These are phyloP conservation scores for Colletotrichum caudatum DNA, from an alignment of 2,329 filamentous ascomycete species.

Conservation along the genomic window DNA sequence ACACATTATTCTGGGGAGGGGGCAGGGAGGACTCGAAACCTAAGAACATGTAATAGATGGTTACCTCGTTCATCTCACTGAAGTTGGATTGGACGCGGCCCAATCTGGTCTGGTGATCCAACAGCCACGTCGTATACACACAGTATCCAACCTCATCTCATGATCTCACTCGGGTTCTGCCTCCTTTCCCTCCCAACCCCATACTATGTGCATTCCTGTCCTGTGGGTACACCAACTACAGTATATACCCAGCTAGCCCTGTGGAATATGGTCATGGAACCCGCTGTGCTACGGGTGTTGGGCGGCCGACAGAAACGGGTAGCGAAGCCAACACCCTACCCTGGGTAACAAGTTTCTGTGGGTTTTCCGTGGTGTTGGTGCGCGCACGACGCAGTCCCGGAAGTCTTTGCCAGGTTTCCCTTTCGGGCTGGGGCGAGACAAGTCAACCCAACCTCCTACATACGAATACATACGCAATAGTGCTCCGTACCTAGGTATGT, in stretches of 20 bases:
- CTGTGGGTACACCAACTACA: background rate
- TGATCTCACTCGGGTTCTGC: background rate
- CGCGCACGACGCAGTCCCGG: slow-evolving; percentile 16
- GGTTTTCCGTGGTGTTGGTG: slow-evolving; percentile 20
- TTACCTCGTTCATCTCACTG: slow-evolving; percentile 28
- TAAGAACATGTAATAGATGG: slow-evolving; percentile 2
- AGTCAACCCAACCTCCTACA: slow-evolving; percentile 30
- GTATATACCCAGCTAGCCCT: background rate
- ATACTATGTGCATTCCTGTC: background rate
- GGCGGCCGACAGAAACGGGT: slow-evolving; percentile 9
- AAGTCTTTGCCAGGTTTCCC: slow-evolving; percentile 25
- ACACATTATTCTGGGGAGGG: background rate
- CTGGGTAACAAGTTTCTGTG: background rate
- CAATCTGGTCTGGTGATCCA: slow-evolving; percentile 5
- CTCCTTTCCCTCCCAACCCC: background rate
- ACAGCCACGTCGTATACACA: background rate
- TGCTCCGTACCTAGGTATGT: no score
- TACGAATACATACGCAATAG: no score
- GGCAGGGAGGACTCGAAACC: background rate
- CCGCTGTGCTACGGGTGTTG: background rate
- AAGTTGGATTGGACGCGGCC: background rate
- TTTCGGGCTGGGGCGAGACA: slow-evolving; percentile 27
- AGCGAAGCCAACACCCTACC: background rate
- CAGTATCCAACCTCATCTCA: background rate
- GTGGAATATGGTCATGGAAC: background rate